Conservation (phyloP, 148 eudicot species). For the Rhododendron kiyosumense region DNA sequence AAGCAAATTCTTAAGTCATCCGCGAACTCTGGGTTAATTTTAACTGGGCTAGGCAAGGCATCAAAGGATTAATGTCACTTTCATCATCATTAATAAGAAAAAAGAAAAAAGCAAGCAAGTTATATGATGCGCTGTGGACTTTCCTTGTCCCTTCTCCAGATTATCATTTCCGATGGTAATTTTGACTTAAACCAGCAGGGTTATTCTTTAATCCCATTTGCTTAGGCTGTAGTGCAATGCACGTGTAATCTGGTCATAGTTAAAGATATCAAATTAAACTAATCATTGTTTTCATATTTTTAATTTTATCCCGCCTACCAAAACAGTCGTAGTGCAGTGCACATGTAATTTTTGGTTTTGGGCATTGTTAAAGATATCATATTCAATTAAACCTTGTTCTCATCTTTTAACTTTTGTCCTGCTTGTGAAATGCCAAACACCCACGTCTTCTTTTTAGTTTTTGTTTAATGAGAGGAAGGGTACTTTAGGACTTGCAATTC, state of each 20-base stretch:
- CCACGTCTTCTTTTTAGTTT: background rate
- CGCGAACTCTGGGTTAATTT: too few relatives aligned
- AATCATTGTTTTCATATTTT: constrained; percentile 10
- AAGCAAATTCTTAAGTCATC: too few relatives aligned
- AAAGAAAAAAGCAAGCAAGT: background rate
- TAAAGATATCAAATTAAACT: background rate
- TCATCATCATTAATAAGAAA: too few relatives aligned
- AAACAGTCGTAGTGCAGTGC: background rate
- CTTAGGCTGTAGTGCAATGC: constrained; percentile 1
- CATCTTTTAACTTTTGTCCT: background rate
- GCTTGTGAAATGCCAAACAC: background rate
- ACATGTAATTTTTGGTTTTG: background rate
- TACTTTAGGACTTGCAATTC: background rate
- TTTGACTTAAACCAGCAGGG: constrained; percentile 1
- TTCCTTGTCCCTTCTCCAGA: constrained; percentile 8
- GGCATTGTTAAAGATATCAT: background rate
- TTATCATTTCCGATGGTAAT: background rate
- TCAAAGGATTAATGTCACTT: background rate
- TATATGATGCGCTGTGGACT: background rate
- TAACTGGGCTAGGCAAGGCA: too few relatives aligned
- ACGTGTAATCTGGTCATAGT: constrained; percentile 2
- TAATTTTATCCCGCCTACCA: background rate
- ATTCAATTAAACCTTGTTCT: background rate
- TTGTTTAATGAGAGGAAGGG: background rate
- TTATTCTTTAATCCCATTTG: constrained; percentile 8